These are phyloP conservation scores for Cytospora leucostoma DNA, from an alignment of 2,329 filamentous ascomycete genomes.

Conservation along the genomic window DNA sequence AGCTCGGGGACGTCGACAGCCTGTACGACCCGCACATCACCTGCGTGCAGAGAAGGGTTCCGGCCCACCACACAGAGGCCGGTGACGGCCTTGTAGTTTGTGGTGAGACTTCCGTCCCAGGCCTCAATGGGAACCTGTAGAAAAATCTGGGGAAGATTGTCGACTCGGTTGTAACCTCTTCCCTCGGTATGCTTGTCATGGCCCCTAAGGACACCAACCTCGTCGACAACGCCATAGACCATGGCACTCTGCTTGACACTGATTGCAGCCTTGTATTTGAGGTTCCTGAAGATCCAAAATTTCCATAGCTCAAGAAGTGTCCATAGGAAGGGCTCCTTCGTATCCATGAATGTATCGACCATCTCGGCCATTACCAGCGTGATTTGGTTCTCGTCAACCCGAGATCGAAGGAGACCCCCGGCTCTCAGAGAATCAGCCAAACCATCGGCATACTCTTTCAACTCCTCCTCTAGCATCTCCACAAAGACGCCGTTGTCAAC, in stretches of 20 bases:
- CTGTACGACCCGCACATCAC: conserved; percentile 84
- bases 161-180: conserved; percentile 42
- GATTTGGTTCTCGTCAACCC: conserved; percentile 82
- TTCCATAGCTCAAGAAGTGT: conserved; percentile 83
- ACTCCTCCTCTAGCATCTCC: conserved; percentile 65
- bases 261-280: conserved; percentile 92
- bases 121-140: conserved; percentile 65
- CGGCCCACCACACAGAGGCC: conserved; percentile 83
- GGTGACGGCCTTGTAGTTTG: conserved; percentile 64
- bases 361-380: conserved; percentile 75
- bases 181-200: conserved; percentile 53
- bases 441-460: conserved; percentile 68
- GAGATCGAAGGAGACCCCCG: conserved; percentile 67
- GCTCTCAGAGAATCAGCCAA: conserved; percentile 68
- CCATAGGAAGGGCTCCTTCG: conserved; percentile 76
- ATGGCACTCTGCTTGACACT: conserved; percentile 81
- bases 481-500: conserved; percentile 69
- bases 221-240: conserved; percentile 85
- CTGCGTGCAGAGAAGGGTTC: conserved; percentile 91
- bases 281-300: conserved; percentile 81
- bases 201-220: conserved; percentile 74
- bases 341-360: conserved; percentile 74
- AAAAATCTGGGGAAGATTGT: conserved; percentile 78
- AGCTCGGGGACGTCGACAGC: conserved; percentile 77
- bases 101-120: conserved; percentile 50